phyloP scores from a whole-genome alignment of 139 green algal species.

The Pycnococcus provasolii region DNA sequence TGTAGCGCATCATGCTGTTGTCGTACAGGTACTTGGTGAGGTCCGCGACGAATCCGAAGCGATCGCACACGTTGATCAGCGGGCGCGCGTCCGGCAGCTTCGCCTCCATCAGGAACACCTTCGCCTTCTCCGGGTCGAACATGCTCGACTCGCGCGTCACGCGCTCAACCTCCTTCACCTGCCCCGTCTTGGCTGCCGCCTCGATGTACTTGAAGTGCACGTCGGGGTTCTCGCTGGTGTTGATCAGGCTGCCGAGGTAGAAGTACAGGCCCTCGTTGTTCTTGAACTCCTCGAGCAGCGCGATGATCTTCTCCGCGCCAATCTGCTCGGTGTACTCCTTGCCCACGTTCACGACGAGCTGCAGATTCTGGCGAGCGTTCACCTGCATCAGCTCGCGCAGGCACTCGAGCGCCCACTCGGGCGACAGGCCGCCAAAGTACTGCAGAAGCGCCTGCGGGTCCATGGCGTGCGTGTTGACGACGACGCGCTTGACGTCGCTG shows the following conservation, averaged over 20 bases:
- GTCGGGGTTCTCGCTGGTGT: slow-evolving; percentile 71
- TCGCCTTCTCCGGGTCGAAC: slow-evolving; percentile 82
- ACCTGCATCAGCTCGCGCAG: slow-evolving; percentile 83
- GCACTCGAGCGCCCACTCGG: slow-evolving; percentile 92
- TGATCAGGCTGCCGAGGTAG: slow-evolving; percentile 84
- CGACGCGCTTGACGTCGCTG: slow-evolving; percentile 86
- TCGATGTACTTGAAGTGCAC: slow-evolving; percentile 99
- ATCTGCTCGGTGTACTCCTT: slow-evolving; percentile 98
- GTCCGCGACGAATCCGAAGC: slow-evolving; percentile 87
- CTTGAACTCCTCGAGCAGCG: slow-evolving; percentile 81
- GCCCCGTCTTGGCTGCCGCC: slow-evolving; percentile 76
- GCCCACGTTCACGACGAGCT: slow-evolving; percentile 77
- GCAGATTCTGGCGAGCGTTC: slow-evolving; percentile 75
- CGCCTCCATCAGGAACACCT: slow-evolving; percentile 97
- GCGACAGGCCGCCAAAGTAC: slow-evolving; percentile 89
- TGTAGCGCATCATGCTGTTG: slow-evolving; percentile 89
- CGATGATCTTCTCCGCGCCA: slow-evolving; percentile 66
- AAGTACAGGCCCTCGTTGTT: slow-evolving; percentile 90
- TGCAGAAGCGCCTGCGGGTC: slow-evolving; percentile 80
- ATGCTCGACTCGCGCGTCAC: slow-evolving; percentile 80
- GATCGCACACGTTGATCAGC: slow-evolving; percentile 99
- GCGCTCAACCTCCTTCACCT: slow-evolving; percentile 88
- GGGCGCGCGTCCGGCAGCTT: slow-evolving; percentile 93
- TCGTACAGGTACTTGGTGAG: slow-evolving; percentile 86
- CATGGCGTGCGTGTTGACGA: slow-evolving; percentile 96